Evolutionary conservation across 306 rosid genomes (phyloP).

Genomic region (Gastrolobium bilobum): DNA sequence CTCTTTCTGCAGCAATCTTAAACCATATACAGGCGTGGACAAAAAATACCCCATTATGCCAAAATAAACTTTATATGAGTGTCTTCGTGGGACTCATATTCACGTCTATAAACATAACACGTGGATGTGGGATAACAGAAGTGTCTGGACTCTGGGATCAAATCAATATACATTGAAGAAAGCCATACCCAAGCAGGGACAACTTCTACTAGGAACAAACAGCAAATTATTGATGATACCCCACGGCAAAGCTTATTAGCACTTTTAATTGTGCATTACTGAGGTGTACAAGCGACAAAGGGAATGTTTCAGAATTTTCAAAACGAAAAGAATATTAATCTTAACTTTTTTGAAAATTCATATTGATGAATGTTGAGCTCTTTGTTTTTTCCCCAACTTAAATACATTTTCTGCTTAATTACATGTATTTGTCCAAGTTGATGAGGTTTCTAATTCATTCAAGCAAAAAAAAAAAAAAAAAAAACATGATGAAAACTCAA

Average conservation of each 20-base stretch:
- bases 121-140: constrained; percentile 48
- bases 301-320: constrained; percentile 25
- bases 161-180: constrained; percentile 35
- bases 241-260: constrained; percentile 2
- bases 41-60: constrained; percentile 46
- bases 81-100: constrained; percentile 35
- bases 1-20: constrained; percentile 34
- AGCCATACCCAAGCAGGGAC: constrained; percentile 25
- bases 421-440: neutral
- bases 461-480: neutral
- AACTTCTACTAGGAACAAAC: constrained; percentile 10
- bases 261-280: constrained; percentile 38
- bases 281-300: constrained; percentile 28
- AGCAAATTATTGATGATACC: constrained; percentile 42
- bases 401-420: neutral
- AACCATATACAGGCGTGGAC: constrained; percentile 37
- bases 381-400: neutral
- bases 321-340: neutral
- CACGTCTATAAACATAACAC: constrained; percentile 39
- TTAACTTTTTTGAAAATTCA: constrained; percentile 12
- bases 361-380: neutral
- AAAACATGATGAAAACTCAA: neutral
- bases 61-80: constrained; percentile 35
- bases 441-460: neutral
- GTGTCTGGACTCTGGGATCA: constrained; percentile 36